These are phyloP conservation scores for Penicillium sp. DNA, from an alignment of 2,329 filamentous ascomycete genomes.

Conservation along the genomic window DNA sequence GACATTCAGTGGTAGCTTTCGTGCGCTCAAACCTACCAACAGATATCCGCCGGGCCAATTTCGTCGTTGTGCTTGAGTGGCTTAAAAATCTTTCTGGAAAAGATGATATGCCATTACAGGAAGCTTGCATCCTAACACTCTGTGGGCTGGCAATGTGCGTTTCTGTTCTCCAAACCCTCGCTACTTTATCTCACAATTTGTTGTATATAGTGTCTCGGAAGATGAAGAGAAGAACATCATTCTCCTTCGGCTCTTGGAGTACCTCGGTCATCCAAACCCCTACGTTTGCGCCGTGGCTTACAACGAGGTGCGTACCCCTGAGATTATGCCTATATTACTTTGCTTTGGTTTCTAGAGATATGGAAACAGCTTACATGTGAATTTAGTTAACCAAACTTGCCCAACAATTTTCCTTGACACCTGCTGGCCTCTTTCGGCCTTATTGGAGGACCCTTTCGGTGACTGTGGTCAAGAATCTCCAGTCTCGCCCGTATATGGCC, in stretches of 20 bases:
- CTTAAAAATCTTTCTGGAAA: slow-evolving; percentile 71
- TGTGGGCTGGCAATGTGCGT: slow-evolving; percentile 72
- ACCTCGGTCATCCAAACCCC: slow-evolving; percentile 77
- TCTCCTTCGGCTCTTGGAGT: slow-evolving; percentile 78
- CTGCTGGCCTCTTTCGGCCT: slow-evolving; percentile 71
- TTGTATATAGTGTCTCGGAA: slow-evolving; percentile 57
- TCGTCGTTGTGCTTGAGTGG: slow-evolving; percentile 66
- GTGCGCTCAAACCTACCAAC: slow-evolving; percentile 50
- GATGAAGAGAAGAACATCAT: slow-evolving; percentile 86
- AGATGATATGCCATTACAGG: slow-evolving; percentile 65
- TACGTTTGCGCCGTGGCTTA: slow-evolving; percentile 79
- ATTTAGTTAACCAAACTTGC: slow-evolving; percentile 67
- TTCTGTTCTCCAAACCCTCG: background rate
- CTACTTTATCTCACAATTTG: background rate
- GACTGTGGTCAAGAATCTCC: slow-evolving; percentile 76
- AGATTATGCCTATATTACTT: background rate
- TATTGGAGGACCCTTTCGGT: slow-evolving; percentile 88
- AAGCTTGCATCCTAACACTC: slow-evolving; percentile 82
- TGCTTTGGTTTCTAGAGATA: background rate
- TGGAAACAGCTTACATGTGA: background rate
- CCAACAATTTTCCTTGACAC: slow-evolving; percentile 58
- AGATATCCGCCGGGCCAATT: slow-evolving; percentile 59
- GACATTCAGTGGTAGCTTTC: slow-evolving; percentile 65
- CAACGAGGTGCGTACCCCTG: slow-evolving; percentile 60
- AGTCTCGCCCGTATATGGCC: slow-evolving; percentile 75